Conservation (phyloP, 225 moss, liverwort and hornwort species). For the Rhytidiadelphus loreus region DNA sequence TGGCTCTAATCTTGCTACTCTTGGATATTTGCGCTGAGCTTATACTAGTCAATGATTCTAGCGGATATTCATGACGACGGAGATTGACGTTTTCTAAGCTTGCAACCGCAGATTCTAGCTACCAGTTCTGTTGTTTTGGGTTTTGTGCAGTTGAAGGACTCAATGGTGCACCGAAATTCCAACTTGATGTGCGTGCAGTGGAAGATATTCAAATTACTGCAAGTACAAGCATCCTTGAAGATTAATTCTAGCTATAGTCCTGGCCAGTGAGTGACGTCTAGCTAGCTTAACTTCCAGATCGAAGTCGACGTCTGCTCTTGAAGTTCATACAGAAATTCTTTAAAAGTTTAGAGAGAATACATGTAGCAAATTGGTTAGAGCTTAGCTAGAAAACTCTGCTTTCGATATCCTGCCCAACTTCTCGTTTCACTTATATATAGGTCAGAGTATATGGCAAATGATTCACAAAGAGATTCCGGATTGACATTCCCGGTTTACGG, state of each 20-base stretch:
- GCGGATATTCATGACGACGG: background rate
- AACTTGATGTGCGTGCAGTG: background rate
- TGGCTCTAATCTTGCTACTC: no score
- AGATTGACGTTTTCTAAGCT: background rate
- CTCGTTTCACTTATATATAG: background rate
- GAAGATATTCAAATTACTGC: background rate
- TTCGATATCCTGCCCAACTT: background rate
- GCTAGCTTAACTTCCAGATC: background rate
- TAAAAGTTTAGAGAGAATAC: background rate
- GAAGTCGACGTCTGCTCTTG: background rate
- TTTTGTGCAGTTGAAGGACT: background rate
- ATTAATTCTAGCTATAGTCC: background rate
- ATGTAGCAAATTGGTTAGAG: background rate
- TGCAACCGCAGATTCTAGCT: background rate
- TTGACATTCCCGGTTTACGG: background rate
- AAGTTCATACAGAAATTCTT: background rate
- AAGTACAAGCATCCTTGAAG: background rate
- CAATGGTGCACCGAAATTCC: background rate
- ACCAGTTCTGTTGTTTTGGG: background rate
- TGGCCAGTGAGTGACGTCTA: background rate
- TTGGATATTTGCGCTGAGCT: no score
- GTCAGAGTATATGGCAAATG: background rate
- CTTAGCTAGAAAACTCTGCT: background rate
- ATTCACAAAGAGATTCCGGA: background rate
- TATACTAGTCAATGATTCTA: background rate